phyloP scores from a whole-genome alignment of 495 filamentous ascomycete species.

The Annulohypoxylon stygium region DNA sequence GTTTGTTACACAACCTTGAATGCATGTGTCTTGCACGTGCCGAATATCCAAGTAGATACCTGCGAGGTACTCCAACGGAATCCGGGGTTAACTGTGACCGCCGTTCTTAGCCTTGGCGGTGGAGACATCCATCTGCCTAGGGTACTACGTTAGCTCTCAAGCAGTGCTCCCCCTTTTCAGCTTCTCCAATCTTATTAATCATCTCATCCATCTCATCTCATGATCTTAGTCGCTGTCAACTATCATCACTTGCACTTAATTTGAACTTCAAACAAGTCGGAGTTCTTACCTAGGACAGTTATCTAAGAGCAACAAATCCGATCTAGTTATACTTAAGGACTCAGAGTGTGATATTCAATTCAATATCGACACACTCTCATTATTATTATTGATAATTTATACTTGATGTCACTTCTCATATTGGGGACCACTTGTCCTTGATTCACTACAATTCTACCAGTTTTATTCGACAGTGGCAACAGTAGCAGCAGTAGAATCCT shows the following conservation, averaged over 20 bases:
- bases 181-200: background rate
- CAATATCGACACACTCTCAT: background rate
- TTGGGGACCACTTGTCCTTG: background rate
- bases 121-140: background rate
- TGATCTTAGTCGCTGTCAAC: background rate
- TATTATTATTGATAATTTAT: background rate
- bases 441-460: constrained; percentile 4
- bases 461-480: background rate
- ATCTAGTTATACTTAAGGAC: background rate
- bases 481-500: background rate
- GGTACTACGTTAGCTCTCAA: background rate
- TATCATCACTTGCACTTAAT: background rate
- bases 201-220: background rate
- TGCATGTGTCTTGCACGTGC: constrained; percentile 37
- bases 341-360: background rate
- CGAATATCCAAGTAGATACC: background rate
- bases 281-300: background rate
- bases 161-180: background rate
- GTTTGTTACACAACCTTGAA: constrained; percentile 9
- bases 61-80: constrained; percentile 25
- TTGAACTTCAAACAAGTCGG: constrained; percentile 6
- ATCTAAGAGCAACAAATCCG: background rate
- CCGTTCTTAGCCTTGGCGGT: background rate
- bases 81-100: constrained; percentile 44
- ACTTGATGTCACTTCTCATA: background rate